phyloP scores from a whole-genome alignment of 2,329 filamentous ascomycete species.

The Fusarium pseudonygamai region DNA sequence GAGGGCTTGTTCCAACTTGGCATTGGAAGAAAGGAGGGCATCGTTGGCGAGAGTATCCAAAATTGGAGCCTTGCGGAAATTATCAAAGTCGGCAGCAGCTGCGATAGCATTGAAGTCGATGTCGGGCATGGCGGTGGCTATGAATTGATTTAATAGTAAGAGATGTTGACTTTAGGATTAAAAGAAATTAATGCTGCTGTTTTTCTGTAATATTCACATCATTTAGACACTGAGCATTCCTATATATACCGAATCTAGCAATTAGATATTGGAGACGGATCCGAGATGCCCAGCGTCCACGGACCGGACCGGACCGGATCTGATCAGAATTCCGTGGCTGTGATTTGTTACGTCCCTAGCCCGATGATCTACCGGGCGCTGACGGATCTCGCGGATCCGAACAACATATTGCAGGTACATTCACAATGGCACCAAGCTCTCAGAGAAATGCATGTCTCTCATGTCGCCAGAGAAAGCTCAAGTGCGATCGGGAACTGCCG shows the following conservation, averaged over 20 bases:
- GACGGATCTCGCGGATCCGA: background rate
- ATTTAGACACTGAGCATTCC: background rate
- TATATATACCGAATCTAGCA: background rate
- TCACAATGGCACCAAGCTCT: background rate
- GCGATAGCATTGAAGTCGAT: background rate
- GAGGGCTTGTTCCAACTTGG: conserved; percentile 37
- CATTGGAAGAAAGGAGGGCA: background rate
- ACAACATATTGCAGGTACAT: fast-evolving
- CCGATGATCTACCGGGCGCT: background rate
- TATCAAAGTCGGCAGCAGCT: background rate
- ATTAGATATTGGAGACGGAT: fast-evolving
- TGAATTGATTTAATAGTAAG: background rate
- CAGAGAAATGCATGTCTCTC: background rate
- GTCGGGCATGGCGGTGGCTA: background rate
- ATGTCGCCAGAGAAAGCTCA: background rate
- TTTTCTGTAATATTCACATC: fast-evolving
- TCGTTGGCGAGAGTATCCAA: background rate
- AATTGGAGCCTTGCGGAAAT: background rate
- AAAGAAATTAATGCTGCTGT: fast-evolving
- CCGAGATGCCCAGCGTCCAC: background rate
- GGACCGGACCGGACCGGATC: background rate
- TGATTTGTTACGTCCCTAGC: fast-evolving
- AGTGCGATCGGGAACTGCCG: background rate
- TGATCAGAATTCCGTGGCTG: fast-evolving
- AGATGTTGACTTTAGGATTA: no score